Base-by-base conservation (phyloP, 345 rosid species). In the Populus davidiana region DNA sequence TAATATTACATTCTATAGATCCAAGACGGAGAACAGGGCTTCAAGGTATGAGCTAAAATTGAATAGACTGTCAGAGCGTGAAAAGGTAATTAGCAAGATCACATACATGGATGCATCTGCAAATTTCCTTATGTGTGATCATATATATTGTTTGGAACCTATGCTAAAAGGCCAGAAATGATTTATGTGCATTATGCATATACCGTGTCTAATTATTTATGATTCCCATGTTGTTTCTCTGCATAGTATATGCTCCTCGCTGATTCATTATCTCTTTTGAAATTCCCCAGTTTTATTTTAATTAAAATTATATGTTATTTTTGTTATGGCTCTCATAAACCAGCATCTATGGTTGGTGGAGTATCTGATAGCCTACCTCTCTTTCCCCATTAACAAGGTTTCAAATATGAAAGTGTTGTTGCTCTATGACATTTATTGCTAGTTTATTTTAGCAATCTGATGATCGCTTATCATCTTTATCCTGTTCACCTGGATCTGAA, bases 21-120 rank as follows among this genome's bases (percentile, higher is more conserved):
- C 99, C 52, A 72, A 92, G 90, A 89, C 89, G 8, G 98, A 91
- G 80, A 92, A 82, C 85, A 88, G 73, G 73, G 77, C 83, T 38
- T 75, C 80, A 1, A 82, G 81, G 85, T 93, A 87, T 81, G 90
- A 88, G 80, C 85, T 85, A 64, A 90, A 85, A 71, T 78, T 96
- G 75, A 92, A 93, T 80, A 85, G 92, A 84, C 82, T 96, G 73
- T 87, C 98, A 8, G 97, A 96, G 76, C 82, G 81, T 31, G 94
- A 96, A 83, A 92, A 92, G 98, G 99, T 95, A 78, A n/a, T 61
- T 75, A 49, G 25, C 67, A 47, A 64, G 71, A 52, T 77, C 72
- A 64, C 36, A 20, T 80, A 49, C 72, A 56, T 77, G 27, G 63
- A 23, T 56, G 3, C 71, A 77, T 27, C 25, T 79, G 63, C 69